Conservation (phyloP, 306 rosid species). For the Fagus crenata region DNA sequence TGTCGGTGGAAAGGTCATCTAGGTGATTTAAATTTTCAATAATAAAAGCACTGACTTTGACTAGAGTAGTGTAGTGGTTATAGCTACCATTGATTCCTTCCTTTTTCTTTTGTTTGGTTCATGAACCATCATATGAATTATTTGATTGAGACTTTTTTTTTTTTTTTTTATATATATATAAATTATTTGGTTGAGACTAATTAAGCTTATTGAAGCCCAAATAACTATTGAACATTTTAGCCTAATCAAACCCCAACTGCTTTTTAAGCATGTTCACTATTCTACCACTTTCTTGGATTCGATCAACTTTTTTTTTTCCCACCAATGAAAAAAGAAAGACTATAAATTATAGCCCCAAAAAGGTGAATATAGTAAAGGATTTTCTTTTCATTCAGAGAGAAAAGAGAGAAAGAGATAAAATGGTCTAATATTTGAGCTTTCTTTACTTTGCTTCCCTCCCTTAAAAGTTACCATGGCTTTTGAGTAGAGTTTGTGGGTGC, state of each 20-base stretch:
- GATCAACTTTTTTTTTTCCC: neutral
- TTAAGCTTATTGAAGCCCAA: neutral
- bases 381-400: neutral
- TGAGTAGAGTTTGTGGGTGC: too few relatives aligned
- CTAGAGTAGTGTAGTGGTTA: conserved; percentile 14
- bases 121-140: neutral
- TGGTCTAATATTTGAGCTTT: neutral
- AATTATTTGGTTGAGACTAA: neutral
- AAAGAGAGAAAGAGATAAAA: neutral
- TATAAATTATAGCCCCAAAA: too few relatives aligned
- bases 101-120: neutral
- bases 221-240: neutral
- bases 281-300: neutral
- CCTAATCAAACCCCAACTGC: neutral
- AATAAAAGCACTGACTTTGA: neutral
- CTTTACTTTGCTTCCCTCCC: neutral
- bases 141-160: neutral
- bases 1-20: conserved; percentile 26
- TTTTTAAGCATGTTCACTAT: neutral
- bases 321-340: neutral
- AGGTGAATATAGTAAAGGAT: too few relatives aligned
- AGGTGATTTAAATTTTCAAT: neutral
- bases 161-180: too few relatives aligned
- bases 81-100: conserved; percentile 14
- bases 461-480: too few relatives aligned